These are phyloP conservation scores for Ceraceosorus guamensis DNA, from an alignment of 1,284 basidiomycete genomes.

Conservation along the genomic window DNA sequence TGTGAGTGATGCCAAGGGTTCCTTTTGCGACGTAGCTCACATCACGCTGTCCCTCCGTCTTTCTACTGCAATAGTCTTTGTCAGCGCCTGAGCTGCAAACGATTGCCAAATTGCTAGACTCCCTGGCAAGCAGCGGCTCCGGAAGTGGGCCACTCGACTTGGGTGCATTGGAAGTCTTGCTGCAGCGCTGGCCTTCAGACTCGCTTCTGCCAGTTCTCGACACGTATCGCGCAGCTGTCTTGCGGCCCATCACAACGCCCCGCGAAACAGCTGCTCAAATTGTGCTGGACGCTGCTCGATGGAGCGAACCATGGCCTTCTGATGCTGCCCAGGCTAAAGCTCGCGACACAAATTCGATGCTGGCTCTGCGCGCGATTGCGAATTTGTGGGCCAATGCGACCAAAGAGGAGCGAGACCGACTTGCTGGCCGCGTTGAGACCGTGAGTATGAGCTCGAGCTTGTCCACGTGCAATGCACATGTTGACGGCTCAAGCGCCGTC, in stretches of 20 bases:
- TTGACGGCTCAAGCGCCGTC: constrained; percentile 54
- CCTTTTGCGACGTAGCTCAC: constrained; percentile 1
- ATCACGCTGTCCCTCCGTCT: constrained; percentile 42
- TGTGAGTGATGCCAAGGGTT: constrained; percentile 25
- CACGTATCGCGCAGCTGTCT: constrained; percentile 69
- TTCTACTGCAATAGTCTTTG: constrained; percentile 63
- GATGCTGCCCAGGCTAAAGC: constrained; percentile 53
- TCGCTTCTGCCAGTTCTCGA: constrained; percentile 88
- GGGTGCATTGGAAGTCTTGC: constrained; percentile 50
- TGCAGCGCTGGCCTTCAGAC: constrained; percentile 70
- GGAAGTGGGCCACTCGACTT: constrained; percentile 14
- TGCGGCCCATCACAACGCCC: constrained; percentile 54
- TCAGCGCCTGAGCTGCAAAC: constrained; percentile 60
- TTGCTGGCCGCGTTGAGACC: no score
- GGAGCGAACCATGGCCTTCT: constrained; percentile 56
- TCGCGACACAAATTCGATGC: constrained; percentile 74
- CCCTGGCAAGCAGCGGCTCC: constrained; percentile 53
- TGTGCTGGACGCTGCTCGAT: constrained; percentile 65
- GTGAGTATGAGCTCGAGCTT: no score
- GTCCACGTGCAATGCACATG: no score
- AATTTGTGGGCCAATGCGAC: constrained; percentile 63
- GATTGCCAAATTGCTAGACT: constrained; percentile 62
- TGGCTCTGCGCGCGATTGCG: constrained; percentile 72
- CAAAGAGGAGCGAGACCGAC: no score
- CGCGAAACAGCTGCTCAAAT: constrained; percentile 58